These are phyloP conservation scores for Knoxia roxburghii DNA, from an alignment of 257 asterid genomes.

Conservation along the genomic window DNA sequence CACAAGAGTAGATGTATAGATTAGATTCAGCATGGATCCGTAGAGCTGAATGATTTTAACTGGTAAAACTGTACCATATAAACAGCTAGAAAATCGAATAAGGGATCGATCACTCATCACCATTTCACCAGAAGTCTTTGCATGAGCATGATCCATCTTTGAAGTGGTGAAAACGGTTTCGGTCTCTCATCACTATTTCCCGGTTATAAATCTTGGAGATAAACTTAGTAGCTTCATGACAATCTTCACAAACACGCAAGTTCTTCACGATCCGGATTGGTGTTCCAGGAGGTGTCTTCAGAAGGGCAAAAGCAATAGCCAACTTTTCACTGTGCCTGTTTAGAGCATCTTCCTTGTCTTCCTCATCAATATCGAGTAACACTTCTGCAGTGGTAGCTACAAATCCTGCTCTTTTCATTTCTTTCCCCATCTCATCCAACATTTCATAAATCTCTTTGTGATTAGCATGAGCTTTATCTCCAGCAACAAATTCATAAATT, in stretches of 20 bases:
- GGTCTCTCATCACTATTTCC: slow-evolving; percentile 48
- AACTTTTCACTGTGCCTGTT: slow-evolving; percentile 51
- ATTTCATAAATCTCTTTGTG: slow-evolving; percentile 34
- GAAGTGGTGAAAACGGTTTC: slow-evolving; percentile 53
- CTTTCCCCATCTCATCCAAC: slow-evolving; percentile 57
- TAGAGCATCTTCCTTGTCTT: slow-evolving; percentile 55
- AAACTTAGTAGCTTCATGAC: slow-evolving; percentile 52
- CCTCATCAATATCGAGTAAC: slow-evolving; percentile 53
- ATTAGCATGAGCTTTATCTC: slow-evolving; percentile 42
- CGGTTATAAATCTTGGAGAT: slow-evolving; percentile 43
- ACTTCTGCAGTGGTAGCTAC: slow-evolving; percentile 38
- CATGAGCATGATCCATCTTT: slow-evolving; percentile 49
- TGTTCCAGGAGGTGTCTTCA: slow-evolving; percentile 41
- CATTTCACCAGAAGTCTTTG: slow-evolving; percentile 45
- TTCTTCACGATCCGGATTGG: slow-evolving; percentile 42
- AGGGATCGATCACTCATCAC: neutral
- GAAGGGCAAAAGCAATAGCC: slow-evolving; percentile 59
- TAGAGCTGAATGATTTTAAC: neutral
- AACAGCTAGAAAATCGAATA: neutral
- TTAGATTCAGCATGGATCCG: neutral
- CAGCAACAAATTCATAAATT: slow-evolving; percentile 49
- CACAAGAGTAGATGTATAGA: neutral
- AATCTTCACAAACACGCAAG: slow-evolving; percentile 50
- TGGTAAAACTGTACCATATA: neutral
- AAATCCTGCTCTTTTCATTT: slow-evolving; percentile 39